Conservation (phyloP, 176 grass and related monocot genomes). For the Triticum aestivum region DNA sequence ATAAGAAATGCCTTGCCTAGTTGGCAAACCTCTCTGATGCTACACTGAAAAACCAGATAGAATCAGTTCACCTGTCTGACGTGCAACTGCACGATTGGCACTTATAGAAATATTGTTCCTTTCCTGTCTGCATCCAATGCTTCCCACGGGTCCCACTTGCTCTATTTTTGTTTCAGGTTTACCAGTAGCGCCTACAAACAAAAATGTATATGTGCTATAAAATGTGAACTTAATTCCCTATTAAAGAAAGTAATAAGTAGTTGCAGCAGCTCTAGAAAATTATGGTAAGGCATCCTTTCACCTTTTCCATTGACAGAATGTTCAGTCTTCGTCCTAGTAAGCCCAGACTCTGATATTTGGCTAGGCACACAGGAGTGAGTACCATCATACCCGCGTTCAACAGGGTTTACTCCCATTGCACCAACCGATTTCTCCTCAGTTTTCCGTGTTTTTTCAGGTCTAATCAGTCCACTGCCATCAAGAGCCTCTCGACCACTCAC, state of each 20-base stretch:
- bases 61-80: conserved; percentile 33
- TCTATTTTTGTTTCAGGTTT: conserved; percentile 16
- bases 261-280: conserved; percentile 7
- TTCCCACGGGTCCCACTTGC: background rate
- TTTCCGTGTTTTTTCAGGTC: conserved; percentile 10
- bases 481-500: conserved; percentile 1
- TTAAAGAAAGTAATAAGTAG: conserved; percentile 15
- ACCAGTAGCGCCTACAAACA: conserved; percentile 25
- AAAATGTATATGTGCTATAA: background rate
- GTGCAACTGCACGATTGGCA: background rate
- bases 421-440: background rate
- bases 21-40: background rate
- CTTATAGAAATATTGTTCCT: background rate
- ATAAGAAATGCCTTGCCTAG: conserved; percentile 4
- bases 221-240: background rate
- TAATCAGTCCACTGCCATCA: conserved; percentile 19
- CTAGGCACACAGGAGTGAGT: conserved; percentile 4
- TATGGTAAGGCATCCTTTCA: background rate
- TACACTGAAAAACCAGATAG: background rate
- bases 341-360: conserved; percentile 5
- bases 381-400: conserved; percentile 17
- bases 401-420: conserved; percentile 6
- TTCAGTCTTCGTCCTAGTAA: background rate
- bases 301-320: conserved; percentile 18
- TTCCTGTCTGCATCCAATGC: conserved; percentile 11